Evolutionary conservation across 2,329 filamentous ascomycete genomes (phyloP).

Genomic region (Venturia pyrina): DNA sequence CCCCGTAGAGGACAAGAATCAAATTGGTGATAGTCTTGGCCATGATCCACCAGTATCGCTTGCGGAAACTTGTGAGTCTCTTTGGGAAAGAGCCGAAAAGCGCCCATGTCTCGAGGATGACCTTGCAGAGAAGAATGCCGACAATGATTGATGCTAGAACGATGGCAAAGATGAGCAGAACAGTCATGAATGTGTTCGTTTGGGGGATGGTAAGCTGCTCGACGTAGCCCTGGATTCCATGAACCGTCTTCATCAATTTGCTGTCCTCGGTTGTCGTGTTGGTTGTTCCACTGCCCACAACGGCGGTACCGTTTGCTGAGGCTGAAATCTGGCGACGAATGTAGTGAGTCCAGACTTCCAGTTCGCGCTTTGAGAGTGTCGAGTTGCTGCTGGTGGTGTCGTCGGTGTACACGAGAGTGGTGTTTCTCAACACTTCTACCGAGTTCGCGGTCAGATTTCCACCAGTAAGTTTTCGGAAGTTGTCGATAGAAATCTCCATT

Average conservation of each 20-base stretch:
- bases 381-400: conserved; percentile 31
- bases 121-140: conserved; percentile 79
- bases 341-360: conserved; percentile 24
- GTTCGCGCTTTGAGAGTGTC: conserved; percentile 11
- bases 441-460: conserved; percentile 78
- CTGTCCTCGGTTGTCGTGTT: conserved; percentile 21
- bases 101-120: conserved; percentile 83
- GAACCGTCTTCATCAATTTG: conserved; percentile 48
- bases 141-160: conserved; percentile 75
- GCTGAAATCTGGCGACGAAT: conserved; percentile 31
- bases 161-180: conserved; percentile 80
- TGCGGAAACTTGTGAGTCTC: conserved; percentile 71
- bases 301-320: conserved; percentile 19
- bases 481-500: conserved; percentile 75
- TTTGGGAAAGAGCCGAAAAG: conserved; percentile 81
- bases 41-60: conserved; percentile 93
- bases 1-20: conserved; percentile 82
- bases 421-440: conserved; percentile 62
- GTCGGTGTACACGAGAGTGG: conserved; percentile 55
- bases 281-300: conserved; percentile 16
- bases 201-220: conserved; percentile 76
- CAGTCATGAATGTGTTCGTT: conserved; percentile 92
- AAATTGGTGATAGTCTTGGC: conserved; percentile 81
- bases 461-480: conserved; percentile 68
- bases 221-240: conserved; percentile 73